Evolutionary conservation across 495 filamentous ascomycete species (phyloP).

Genomic region (Rhypophila decipiens): DNA sequence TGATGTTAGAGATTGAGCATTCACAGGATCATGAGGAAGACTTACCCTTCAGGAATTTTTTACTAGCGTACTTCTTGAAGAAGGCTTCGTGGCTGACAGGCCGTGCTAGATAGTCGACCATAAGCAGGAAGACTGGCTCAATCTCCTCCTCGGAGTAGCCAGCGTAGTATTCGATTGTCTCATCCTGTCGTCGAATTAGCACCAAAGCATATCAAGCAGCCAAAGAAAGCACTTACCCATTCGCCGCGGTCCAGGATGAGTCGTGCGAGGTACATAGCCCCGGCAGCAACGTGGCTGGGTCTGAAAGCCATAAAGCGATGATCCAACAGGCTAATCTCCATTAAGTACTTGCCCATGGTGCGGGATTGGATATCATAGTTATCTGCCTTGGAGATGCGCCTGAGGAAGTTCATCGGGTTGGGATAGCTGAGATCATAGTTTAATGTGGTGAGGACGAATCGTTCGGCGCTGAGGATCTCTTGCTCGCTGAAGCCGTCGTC

Average conservation of each 20-base stretch:
- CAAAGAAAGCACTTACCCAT: conserved; percentile 61
- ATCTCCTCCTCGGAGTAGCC: conserved; percentile 92
- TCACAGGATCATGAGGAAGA: conserved; percentile 3
- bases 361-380: conserved; percentile 96
- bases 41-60: conserved; percentile 94
- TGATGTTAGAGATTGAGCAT: conserved; percentile 20
- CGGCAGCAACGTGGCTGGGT: conserved; percentile 84
- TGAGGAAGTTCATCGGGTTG: conserved; percentile 99
- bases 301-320: conserved; percentile 82
- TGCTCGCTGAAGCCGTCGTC: conserved; percentile 95
- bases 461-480: conserved; percentile 94
- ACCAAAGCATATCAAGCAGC: conserved; percentile 7
- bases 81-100: conserved; percentile 93
- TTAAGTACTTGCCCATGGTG: conserved; percentile 95
- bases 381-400: conserved; percentile 96
- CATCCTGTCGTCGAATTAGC: conserved; percentile 50
- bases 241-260: conserved; percentile 80
- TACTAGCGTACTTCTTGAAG: conserved; percentile 99
- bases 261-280: conserved; percentile 89
- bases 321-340: conserved; percentile 93
- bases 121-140: conserved; percentile 81
- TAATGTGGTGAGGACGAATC: conserved; percentile 80
- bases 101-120: conserved; percentile 88
- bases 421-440: conserved; percentile 98
- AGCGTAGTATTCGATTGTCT: conserved; percentile 84